A percentile compares a stretch with the other conserved stretches of the same genome.
Conservation (phyloP, 2,329 filamentous ascomycete genomes). For the Clonostachys rhizophaga region DNA sequence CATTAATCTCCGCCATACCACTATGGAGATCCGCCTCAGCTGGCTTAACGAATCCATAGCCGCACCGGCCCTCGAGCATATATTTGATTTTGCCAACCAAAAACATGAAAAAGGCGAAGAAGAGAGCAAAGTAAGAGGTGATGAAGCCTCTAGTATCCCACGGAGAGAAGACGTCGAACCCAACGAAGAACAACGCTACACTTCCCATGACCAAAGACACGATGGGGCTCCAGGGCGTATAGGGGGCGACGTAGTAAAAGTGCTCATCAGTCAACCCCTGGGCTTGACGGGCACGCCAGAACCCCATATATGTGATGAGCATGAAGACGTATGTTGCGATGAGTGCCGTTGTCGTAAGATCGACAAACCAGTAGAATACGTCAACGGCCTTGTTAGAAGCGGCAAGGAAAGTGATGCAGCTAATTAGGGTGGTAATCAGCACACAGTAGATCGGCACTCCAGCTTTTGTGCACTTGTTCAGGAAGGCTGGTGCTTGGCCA, state of each 20-base stretch:
- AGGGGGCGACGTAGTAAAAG: slow-evolving; percentile 43
- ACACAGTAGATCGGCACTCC: too few relatives aligned
- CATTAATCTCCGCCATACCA: slow-evolving; percentile 62
- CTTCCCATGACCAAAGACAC: slow-evolving; percentile 39
- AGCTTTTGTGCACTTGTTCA: too few relatives aligned
- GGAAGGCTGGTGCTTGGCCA: too few relatives aligned
- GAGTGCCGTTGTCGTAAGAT: too few relatives aligned
- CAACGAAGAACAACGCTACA: slow-evolving; percentile 48
- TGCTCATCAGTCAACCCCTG: slow-evolving; percentile 33
- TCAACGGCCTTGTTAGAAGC: too few relatives aligned
- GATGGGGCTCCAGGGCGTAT: slow-evolving; percentile 48
- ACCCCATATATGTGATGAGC: too few relatives aligned
- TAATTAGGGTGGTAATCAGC: too few relatives aligned
- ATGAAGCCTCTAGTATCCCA: slow-evolving; percentile 43
- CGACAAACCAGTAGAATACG: too few relatives aligned
- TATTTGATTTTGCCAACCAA: slow-evolving; percentile 56
- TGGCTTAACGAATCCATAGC: slow-evolving; percentile 45
- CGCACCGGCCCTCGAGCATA: too few relatives aligned
- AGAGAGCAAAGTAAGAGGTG: slow-evolving; percentile 49
- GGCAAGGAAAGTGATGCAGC: too few relatives aligned
- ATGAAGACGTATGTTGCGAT: too few relatives aligned
- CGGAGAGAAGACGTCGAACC: slow-evolving; percentile 50
- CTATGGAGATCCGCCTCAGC: slow-evolving; percentile 57
- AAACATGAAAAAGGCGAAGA: slow-evolving; percentile 52
- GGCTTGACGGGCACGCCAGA: slow-evolving; percentile 37